These are phyloP conservation scores for Chlorella sp. DNA, from an alignment of 139 green algal genomes.

Conservation along the genomic window DNA sequence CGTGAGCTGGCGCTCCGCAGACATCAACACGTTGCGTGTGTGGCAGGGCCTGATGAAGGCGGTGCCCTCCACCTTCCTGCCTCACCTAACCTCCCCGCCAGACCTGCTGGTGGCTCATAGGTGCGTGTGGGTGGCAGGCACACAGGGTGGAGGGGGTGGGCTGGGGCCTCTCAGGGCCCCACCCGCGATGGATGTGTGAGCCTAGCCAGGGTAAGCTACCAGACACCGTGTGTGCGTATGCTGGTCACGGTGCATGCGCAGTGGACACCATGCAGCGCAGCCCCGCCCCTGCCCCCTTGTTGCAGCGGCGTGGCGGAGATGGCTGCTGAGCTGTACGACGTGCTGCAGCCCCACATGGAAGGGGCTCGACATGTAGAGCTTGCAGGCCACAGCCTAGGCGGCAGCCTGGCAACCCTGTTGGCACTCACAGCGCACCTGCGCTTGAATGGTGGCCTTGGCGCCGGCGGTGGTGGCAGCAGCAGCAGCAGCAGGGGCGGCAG, in stretches of 20 bases:
- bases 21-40: conserved; percentile 47
- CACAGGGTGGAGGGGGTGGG: too few relatives aligned
- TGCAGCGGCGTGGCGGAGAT: conserved; percentile 51
- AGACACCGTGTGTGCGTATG: too few relatives aligned
- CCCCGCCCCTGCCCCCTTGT: not conserved
- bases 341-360: conserved; percentile 27
- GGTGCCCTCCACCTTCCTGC: conserved; percentile 58
- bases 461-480: not conserved
- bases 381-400: conserved; percentile 70
- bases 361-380: conserved; percentile 36
- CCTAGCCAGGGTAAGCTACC: too few relatives aligned
- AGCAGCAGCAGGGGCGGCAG: not conserved
- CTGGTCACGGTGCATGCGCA: not conserved
- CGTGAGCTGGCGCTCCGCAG: conserved; percentile 54
- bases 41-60: conserved; percentile 54
- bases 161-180: too few relatives aligned
- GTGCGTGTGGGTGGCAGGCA: not conserved
- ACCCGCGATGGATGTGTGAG: too few relatives aligned
- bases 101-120: conserved; percentile 63
- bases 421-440: conserved; percentile 32
- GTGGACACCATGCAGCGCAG: not conserved
- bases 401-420: conserved; percentile 62
- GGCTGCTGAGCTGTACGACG: not conserved
- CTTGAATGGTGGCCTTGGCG: not conserved
- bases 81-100: not conserved